Percentiles rank a stretch among this genome's conserved stretches.
These are phyloP conservation scores for Mortierella claussenii DNA, from an alignment of 192 early-diverging fungal genomes.

Conservation along the genomic window DNA sequence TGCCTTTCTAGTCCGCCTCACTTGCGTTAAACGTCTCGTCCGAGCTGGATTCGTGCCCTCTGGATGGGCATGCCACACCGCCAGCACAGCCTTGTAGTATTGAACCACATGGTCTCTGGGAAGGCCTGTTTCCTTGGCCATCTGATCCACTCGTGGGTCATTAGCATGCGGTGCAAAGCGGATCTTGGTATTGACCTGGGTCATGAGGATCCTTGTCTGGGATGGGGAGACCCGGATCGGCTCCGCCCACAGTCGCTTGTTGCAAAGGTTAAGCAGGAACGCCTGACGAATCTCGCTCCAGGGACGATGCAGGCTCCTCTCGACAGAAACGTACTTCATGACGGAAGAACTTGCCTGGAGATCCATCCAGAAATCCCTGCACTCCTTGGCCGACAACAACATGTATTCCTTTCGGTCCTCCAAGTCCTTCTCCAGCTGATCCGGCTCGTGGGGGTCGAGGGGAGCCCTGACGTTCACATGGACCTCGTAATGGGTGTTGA, in stretches of 20 bases:
- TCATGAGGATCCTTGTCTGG: slow-evolving; percentile 20
- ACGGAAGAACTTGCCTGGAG: slow-evolving; percentile 27
- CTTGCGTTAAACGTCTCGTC: slow-evolving; percentile 5
- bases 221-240: slow-evolving; percentile 20
- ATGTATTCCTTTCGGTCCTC: slow-evolving; percentile 21
- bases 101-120: slow-evolving; percentile 19
- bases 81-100: slow-evolving; percentile 26
- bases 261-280: slow-evolving; percentile 40
- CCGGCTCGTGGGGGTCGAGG: slow-evolving; percentile 11
- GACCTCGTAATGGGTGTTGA: slow-evolving; percentile 42
- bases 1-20: not conserved
- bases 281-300: slow-evolving; percentile 27
- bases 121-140: slow-evolving; percentile 25
- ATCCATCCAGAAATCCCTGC: slow-evolving; percentile 45
- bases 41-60: not conserved
- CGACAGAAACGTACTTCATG: slow-evolving; percentile 12
- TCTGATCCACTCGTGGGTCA: slow-evolving; percentile 7
- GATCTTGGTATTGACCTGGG: slow-evolving; percentile 20
- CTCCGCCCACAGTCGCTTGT: slow-evolving; percentile 37
- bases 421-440: slow-evolving; percentile 15
- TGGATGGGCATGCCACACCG: slow-evolving; percentile 19
- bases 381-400: slow-evolving; percentile 13
- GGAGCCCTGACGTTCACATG: slow-evolving; percentile 23
- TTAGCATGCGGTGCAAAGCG: slow-evolving; percentile 21
- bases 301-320: not conserved